Conservation (phyloP, 495 filamentous ascomycete species). For the Aspergillus sclerotioniger region DNA sequence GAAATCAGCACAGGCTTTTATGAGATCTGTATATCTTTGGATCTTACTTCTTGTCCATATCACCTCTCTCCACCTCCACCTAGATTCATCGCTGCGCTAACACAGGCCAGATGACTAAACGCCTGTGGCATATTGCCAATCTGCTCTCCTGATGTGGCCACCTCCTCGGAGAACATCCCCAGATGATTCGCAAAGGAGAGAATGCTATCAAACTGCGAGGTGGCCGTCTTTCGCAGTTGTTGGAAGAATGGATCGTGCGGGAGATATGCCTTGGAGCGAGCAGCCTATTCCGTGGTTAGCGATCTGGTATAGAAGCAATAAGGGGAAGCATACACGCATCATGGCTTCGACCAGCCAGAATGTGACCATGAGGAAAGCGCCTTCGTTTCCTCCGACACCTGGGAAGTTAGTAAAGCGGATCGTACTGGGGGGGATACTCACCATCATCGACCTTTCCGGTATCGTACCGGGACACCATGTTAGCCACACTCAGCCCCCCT, state of each 20-base stretch:
- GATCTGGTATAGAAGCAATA: not conserved
- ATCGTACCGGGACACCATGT: slow-evolving; percentile 70
- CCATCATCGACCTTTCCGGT: slow-evolving; percentile 64
- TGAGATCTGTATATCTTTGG: too few species aligned
- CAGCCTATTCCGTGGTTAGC: not conserved
- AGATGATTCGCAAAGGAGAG: slow-evolving; percentile 69
- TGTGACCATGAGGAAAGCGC: slow-evolving; percentile 76
- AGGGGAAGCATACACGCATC: slow-evolving; percentile 50
- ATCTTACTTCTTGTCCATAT: not conserved
- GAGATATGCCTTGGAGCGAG: not conserved
- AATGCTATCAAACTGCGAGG: slow-evolving; percentile 72
- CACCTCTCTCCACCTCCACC: slow-evolving; percentile 30
- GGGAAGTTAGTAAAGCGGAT: not conserved
- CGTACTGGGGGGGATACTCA: slow-evolving; percentile 27
- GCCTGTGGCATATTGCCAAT: slow-evolving; percentile 73
- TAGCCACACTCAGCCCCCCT: slow-evolving; percentile 68
- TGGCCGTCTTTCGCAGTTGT: slow-evolving; percentile 58
- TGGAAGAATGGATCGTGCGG: slow-evolving; percentile 46
- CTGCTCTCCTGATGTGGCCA: slow-evolving; percentile 67
- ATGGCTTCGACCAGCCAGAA: slow-evolving; percentile 78
- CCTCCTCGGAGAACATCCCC: slow-evolving; percentile 75
- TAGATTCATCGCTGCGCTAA: slow-evolving; percentile 72
- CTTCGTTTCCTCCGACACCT: slow-evolving; percentile 72
- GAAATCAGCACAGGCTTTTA: too few species aligned
- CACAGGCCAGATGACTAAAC: slow-evolving; percentile 68